Conservation (phyloP, 2,329 filamentous ascomycete species). For the Colletotrichum sp. region DNA sequence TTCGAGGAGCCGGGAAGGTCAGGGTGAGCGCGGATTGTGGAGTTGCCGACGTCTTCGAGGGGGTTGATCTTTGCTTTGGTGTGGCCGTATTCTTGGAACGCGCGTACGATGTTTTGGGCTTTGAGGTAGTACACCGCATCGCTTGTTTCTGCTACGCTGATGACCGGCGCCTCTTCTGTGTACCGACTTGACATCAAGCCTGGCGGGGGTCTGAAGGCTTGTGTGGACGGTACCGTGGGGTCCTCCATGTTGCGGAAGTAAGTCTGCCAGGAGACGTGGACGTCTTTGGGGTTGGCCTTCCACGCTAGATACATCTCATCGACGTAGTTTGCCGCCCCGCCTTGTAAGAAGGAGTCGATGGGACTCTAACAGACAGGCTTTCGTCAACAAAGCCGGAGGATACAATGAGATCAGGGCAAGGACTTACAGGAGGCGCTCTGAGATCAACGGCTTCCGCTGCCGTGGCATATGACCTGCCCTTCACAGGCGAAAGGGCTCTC, state of each 20-base stretch:
- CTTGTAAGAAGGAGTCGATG: constrained; percentile 89
- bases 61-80: constrained; percentile 98
- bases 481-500: not conserved
- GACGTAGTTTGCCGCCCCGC: constrained; percentile 97
- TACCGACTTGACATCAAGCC: constrained; percentile 86
- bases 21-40: constrained; percentile 78
- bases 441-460: not conserved
- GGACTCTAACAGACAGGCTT: not conserved
- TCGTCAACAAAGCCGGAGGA: not conserved
- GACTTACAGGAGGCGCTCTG: not conserved
- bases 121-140: constrained; percentile 95
- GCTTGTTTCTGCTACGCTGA: constrained; percentile 68
- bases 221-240: constrained; percentile 94
- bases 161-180: constrained; percentile 71
- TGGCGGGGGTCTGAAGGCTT: constrained; percentile 94
- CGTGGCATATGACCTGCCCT: not conserved
- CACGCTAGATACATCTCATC: constrained; percentile 99
- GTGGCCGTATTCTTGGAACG: constrained; percentile 96
- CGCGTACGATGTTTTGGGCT: constrained; percentile 93
- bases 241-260: constrained; percentile 99
- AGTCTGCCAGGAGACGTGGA: constrained; percentile 97
- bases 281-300: constrained; percentile 89
- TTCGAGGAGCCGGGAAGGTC: constrained; percentile 85
- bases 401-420: too few species aligned
- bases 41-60: constrained; percentile 85